Base-by-base conservation (phyloP, 2,329 filamentous ascomycete species). In the Penicillium janthinellum region DNA sequence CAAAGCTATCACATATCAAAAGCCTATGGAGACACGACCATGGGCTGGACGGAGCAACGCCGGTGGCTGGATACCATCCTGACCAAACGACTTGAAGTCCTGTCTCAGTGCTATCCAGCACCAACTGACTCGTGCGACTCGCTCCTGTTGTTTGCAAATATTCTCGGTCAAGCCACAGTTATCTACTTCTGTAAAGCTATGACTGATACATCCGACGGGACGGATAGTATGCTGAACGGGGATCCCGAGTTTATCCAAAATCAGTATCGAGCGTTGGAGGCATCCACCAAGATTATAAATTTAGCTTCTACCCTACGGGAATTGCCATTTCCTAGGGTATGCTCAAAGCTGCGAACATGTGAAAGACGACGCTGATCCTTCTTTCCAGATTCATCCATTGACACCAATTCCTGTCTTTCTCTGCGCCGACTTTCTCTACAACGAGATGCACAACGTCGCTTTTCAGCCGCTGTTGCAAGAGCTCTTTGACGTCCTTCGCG, bases 401-500 rank as follows among this genome's bases (percentile, higher is more conserved):
- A 69, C 58, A 53, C 67, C 67, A 3, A 64, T 70, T 3, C 66
- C 67, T 4, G 31, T 70, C 14, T 66, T 66, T 31, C 54, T 68
- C 14, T 64, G 63, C 28, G 66, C 63, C 4, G 67, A 70, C 38
- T 70, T 67, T 37, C 53, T 69, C 3, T 67, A 65, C 34, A 41
- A 38, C 22, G 52, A 58, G n/a, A 53, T 52, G 31, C 38, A 62
- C 14, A 57, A 54, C 15, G 54, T 17, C 4, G n/a, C 56, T 15
- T 63, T 60, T 14, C 59, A 58, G 12, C 42, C 54, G 35, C 50
- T 31, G 11, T 20, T 65, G 11, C 60, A 59, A 35, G 57, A 57
- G 22, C 51, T 67, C 1, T 45, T 64, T 3, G 17, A 60, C 8
- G 49, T 64, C 15, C 57, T 67, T 7, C 47, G 59, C 4, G 45